Evolutionary conservation across 352 stramenopile genomes (phyloP), one percentile per base, ranked within the genome.

Genomic region (Phytophthora idaei): DNA sequence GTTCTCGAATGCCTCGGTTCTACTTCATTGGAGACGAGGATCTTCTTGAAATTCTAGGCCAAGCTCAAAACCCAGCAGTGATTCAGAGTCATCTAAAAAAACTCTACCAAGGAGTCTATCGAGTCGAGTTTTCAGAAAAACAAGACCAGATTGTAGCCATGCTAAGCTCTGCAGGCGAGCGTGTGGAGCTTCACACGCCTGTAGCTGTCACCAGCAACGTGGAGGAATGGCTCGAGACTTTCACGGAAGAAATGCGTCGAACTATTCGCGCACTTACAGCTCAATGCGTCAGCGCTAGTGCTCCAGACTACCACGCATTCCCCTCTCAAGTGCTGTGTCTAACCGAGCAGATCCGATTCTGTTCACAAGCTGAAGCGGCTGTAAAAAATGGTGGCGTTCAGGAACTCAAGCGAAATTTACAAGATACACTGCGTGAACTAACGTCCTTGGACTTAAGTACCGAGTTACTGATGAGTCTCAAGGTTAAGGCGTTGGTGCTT

Each of bases 11-110:
- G 78, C 96, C 96, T n/a, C 84, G 96, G 2, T 98, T 99, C 65
- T 99, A 99, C 71, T 99, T 99, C 57, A 97, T 99, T 54, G 95
- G 95, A 12, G 93, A 99, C 45, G 96, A 99, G 66, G 96, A 99
- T 58, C 52, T 99, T 51, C 78, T 99, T 5, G 96, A 99, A 61
- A 98, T 99, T 56, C 80, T 99, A 21, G 95, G 95, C 0, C 94
- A 98, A 61, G 85, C 89, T 25, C 86, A 97, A 61, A 98, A 98
- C 64, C 92, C 94, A 0, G 74, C 77, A 0, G 92, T 98, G 57
- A 98, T 99, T 52, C 96, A 99, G 67, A 93, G 78, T 48, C 96
- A 99, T 67, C 69, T 99, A 2, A 98, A 98, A 73, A 99, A 98
- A 61, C 85, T 98, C 5, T 99, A 98, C 62, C 94, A 99, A 69